Base-by-base conservation (phyloP, 495 filamentous ascomycete genomes). In the Podospora didyma region DNA sequence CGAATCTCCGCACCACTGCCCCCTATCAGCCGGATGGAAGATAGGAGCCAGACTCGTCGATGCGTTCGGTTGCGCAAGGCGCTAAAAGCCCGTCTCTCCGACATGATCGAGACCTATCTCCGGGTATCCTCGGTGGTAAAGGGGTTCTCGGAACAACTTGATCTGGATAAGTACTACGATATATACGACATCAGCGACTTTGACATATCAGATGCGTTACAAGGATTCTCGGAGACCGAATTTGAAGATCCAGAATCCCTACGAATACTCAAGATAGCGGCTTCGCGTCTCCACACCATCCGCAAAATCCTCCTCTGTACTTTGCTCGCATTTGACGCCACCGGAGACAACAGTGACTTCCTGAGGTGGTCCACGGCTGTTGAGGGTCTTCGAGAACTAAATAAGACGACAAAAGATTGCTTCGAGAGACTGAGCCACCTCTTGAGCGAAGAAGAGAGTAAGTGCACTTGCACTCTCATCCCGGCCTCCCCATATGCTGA, bases 91-190 rank as follows among this genome's bases (percentile, higher is more conserved):
- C 85, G 82, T 52, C 79, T 96, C 44, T 79, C 80, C 34, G 78
- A 85, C 9, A 81, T 89, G 59, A 86, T 96, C 22, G 77, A 84
- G 45, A 81, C 81, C 12, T 88, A 89, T 62, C 81, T 86, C 50
- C 80, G 85, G 60, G 83, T 86, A 9, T 87, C 83, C 53, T 75
- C 77, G 31, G 77, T 75, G 7, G 71, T 97, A 26, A 86, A 86
- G 64, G 83, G 81, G 6, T 82, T 96, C 34, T 83, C 89, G 1
- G 85, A 92, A 65, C 81, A 87, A 59, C 75, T 85, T 46, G 88
- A 96, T 62, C 75, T 96, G 14, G 92, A 92, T 48, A 94, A 89
- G 73, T 96, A 92, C 67, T 85, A 89, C 57, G 92, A 96, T 62
- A 87, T 96, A 35, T 96, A 96, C 62, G 92, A 97, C 63, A 86